A percentile compares a stretch with the other conserved stretches of the same genome.
Evolutionary conservation across 1,284 basidiomycete genomes (phyloP).

Genomic region (Cryptococcus sp.): DNA sequence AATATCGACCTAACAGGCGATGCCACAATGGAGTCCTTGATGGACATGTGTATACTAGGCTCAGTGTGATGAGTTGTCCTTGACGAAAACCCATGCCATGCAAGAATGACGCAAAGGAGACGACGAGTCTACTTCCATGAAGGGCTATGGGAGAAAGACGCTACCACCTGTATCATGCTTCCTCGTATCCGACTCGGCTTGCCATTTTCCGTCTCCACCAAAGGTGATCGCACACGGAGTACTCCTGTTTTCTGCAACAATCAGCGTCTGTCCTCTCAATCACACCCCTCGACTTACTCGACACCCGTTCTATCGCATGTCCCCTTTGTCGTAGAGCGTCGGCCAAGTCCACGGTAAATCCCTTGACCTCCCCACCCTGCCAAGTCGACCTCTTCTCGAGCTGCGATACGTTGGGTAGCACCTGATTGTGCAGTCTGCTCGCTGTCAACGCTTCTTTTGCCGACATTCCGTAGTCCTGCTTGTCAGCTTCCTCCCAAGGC

Average conservation of each 20-base stretch:
- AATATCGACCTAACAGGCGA: too few species aligned
- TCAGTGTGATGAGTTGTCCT: too few species aligned
- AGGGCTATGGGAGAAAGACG: not conserved
- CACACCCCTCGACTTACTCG: not conserved
- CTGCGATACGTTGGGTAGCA: constrained; percentile 23
- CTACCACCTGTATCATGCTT: constrained; percentile 19
- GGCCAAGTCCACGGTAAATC: constrained; percentile 16
- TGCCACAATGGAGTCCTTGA: too few species aligned
- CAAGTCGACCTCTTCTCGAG: constrained; percentile 16
- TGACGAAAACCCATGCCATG: too few species aligned
- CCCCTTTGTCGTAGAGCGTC: constrained; percentile 16
- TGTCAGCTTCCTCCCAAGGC: not conserved
- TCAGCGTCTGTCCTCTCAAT: not conserved
- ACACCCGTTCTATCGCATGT: constrained; percentile 23
- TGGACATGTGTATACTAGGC: too few species aligned
- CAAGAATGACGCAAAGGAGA: too few species aligned
- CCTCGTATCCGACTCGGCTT: constrained; percentile 7
- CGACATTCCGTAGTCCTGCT: constrained; percentile 18
- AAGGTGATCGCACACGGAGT: constrained; percentile 6
- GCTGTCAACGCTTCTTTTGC: constrained; percentile 18
- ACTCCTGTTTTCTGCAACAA: not conserved
- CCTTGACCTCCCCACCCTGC: constrained; percentile 15
- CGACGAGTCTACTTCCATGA: too few species aligned
- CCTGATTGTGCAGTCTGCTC: constrained; percentile 37
- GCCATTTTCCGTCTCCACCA: not conserved